Conservation (phyloP, 208 protist genomes). For the Leishmania tarentolae region DNA sequence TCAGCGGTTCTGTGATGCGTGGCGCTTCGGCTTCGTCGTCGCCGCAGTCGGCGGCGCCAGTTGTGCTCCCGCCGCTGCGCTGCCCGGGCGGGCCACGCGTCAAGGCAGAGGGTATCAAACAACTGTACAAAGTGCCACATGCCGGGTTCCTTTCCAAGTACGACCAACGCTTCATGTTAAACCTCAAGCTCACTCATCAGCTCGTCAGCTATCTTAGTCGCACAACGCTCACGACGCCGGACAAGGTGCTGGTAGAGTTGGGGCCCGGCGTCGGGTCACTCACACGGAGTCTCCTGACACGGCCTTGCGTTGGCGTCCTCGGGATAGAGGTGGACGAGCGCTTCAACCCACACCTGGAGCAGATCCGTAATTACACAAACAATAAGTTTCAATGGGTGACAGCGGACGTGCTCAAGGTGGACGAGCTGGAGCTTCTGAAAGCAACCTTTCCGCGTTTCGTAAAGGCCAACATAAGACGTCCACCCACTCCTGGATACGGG, state of each 20-base stretch:
- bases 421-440: slow-evolving; percentile 74
- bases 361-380: slow-evolving; percentile 76
- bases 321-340: slow-evolving; percentile 80
- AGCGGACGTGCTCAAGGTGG: slow-evolving; percentile 73
- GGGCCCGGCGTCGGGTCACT: slow-evolving; percentile 81
- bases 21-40: slow-evolving; percentile 1
- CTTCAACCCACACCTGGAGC: slow-evolving; percentile 85
- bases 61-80: slow-evolving; percentile 63
- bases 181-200: slow-evolving; percentile 89
- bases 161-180: slow-evolving; percentile 87
- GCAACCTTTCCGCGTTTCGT: slow-evolving; percentile 66
- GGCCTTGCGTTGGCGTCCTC: slow-evolving; percentile 78
- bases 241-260: slow-evolving; percentile 88
- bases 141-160: slow-evolving; percentile 87
- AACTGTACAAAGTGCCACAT: slow-evolving; percentile 86
- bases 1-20: slow-evolving; percentile 13
- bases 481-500: slow-evolving; percentile 11
- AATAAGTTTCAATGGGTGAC: slow-evolving; percentile 90
- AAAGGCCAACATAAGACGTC: slow-evolving; percentile 41
- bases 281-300: slow-evolving; percentile 86
- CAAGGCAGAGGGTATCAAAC: slow-evolving; percentile 80
- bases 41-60: neutral
- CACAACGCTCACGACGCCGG: slow-evolving; percentile 63
- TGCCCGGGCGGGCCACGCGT: slow-evolving; percentile 87
- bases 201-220: slow-evolving; percentile 64